Evolutionary conservation across 768 basidiomycete genomes (phyloP).

Genomic region (Omphalotus guepiniiformis): DNA sequence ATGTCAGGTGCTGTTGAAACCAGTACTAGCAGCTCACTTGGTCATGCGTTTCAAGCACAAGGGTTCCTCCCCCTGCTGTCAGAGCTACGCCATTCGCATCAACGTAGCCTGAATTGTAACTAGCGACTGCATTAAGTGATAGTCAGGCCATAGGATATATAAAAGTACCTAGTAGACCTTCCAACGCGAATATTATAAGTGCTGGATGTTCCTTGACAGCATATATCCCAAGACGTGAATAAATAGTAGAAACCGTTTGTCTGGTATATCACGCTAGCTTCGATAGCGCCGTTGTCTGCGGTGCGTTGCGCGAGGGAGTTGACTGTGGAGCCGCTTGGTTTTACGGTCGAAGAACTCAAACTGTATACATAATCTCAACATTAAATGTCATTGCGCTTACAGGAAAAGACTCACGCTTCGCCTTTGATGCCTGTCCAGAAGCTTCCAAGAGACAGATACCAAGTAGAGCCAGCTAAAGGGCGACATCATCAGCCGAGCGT

Average conservation of each 20-base stretch:
- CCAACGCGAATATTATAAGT: conserved; percentile 62
- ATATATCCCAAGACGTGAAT: conserved; percentile 53
- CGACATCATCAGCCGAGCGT: background rate
- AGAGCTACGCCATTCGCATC: conserved; percentile 43
- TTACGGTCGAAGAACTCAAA: conserved; percentile 37
- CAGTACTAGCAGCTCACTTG: conserved; percentile 11
- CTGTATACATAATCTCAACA: conserved; percentile 11
- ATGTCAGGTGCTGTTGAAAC: background rate
- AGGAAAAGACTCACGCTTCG: conserved; percentile 18
- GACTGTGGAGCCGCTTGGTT: conserved; percentile 32
- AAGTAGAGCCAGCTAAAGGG: conserved; percentile 18
- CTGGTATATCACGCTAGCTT: conserved; percentile 45
- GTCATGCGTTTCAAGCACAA: conserved; percentile 42
- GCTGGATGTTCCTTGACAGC: conserved; percentile 45
- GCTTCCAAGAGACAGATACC: conserved; percentile 49
- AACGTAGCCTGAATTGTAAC: conserved; percentile 40
- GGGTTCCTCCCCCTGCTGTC: conserved; percentile 47
- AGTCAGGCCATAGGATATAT: background rate
- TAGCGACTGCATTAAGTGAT: conserved; percentile 14
- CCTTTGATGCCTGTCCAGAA: conserved; percentile 55
- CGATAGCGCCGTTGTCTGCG: conserved; percentile 37
- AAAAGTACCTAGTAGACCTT: conserved; percentile 37
- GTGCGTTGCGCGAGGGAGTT: conserved; percentile 36
- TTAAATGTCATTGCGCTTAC: background rate
- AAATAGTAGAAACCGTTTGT: conserved; percentile 46